Evolutionary conservation across 2,329 filamentous ascomycete species (phyloP).

Genomic region (Sporothrix sp.): DNA sequence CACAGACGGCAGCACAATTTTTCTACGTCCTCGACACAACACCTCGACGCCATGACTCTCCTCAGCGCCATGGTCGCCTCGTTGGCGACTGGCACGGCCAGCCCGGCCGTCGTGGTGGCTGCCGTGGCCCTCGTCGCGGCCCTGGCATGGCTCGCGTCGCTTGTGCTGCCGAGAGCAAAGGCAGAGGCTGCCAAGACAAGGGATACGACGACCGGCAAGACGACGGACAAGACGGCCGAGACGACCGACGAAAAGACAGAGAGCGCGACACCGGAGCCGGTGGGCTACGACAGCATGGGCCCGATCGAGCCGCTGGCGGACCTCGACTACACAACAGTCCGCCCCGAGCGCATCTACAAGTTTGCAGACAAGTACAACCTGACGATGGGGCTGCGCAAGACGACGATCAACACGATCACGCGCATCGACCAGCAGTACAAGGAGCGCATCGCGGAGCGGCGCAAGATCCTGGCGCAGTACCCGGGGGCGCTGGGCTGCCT

Average conservation of each 20-base stretch:
- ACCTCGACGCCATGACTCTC: neutral
- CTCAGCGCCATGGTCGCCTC: neutral
- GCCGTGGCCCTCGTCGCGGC: neutral
- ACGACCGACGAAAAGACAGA: neutral
- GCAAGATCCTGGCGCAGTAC: slow-evolving; percentile 11
- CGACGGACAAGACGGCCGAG: neutral
- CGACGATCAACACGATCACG: slow-evolving; percentile 12
- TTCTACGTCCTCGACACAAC: neutral
- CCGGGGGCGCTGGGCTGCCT: slow-evolving; percentile 11
- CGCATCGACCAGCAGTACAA: slow-evolving; percentile 15
- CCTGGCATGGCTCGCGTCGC: neutral
- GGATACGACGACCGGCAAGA: too few species aligned
- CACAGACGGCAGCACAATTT: neutral
- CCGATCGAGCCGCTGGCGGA: slow-evolving; percentile 8
- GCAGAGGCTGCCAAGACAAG: too few species aligned
- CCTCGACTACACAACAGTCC: slow-evolving; percentile 7
- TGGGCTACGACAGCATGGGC: slow-evolving; percentile 11
- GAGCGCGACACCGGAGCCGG: neutral
- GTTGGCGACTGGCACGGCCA: neutral
- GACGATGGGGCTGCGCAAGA: slow-evolving; percentile 16
- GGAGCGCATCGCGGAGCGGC: slow-evolving; percentile 14
- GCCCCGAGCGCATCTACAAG: slow-evolving; percentile 13
- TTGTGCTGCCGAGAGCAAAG: too few species aligned
- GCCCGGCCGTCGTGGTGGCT: neutral
- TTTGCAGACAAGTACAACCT: slow-evolving; percentile 16